These are phyloP conservation scores for Tirmania nivea DNA, from an alignment of 495 filamentous ascomycete genomes.

Conservation along the genomic window DNA sequence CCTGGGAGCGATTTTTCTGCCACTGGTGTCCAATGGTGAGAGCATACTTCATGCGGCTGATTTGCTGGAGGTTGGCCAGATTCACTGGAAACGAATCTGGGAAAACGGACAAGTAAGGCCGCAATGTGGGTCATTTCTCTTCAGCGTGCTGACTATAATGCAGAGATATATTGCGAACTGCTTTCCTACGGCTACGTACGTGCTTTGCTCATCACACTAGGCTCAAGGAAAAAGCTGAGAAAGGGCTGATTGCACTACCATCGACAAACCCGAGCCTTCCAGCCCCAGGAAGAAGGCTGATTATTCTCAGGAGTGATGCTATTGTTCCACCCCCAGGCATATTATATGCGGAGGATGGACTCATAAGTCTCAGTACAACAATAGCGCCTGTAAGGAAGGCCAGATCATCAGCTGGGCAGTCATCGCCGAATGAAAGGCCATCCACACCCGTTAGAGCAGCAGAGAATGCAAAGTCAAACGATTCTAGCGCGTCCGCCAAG, in stretches of 20 bases:
- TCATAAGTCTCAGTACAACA: conserved; percentile 11
- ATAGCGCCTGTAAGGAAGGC: conserved; percentile 4
- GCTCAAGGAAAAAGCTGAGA: conserved; percentile 41
- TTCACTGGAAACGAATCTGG: conserved; percentile 42
- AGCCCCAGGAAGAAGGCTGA: conserved; percentile 70
- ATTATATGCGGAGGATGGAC: background rate
- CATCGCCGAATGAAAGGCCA: conserved; percentile 20
- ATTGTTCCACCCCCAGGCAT: conserved; percentile 31
- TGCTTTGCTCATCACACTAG: conserved; percentile 65
- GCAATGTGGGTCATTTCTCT: background rate
- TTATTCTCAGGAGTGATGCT: conserved; percentile 78
- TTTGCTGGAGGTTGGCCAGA: conserved; percentile 80
- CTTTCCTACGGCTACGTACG: conserved; percentile 46
- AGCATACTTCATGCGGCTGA: conserved; percentile 79
- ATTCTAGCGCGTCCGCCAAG: conserved; percentile 23
- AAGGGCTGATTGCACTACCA: conserved; percentile 30
- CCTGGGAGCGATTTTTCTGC: conserved; percentile 71
- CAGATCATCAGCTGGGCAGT: background rate
- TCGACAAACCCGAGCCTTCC: conserved; percentile 71
- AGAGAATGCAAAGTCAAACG: conserved; percentile 1
- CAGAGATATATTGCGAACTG: conserved; percentile 43
- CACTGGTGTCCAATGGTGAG: conserved; percentile 99
- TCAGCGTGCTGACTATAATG: conserved; percentile 9
- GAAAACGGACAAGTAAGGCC: conserved; percentile 44
- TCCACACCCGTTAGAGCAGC: conserved; percentile 13